Evolutionary conservation across 192 early-diverging fungal genomes (phyloP).

Genomic region (Gryganskiella cystojenkinii): DNA sequence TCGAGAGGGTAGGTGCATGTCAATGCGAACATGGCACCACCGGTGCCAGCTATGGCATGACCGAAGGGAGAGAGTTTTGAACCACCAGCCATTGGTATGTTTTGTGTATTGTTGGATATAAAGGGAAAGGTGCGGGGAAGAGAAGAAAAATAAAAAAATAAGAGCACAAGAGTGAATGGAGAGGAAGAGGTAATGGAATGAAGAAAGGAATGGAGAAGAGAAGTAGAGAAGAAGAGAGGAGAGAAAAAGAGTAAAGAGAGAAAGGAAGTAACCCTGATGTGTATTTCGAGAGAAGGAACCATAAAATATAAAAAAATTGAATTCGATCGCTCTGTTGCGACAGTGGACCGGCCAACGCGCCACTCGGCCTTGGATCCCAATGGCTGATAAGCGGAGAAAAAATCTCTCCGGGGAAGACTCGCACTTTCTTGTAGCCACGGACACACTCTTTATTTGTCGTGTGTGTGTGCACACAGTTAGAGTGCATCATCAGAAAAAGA

Average conservation of each 20-base stretch:
- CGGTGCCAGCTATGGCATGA: constrained; percentile 91
- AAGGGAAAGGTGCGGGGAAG: neutral
- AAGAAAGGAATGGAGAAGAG: neutral
- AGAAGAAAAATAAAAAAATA: constrained; percentile 2
- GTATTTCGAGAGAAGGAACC: too few species aligned
- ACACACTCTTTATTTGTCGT: constrained; percentile 7
- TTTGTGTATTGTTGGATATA: neutral
- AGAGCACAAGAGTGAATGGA: too few species aligned
- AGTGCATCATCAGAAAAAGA: too few species aligned
- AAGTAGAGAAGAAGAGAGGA: neutral
- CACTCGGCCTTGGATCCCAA: constrained; percentile 19
- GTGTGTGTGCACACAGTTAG: constrained; percentile 2
- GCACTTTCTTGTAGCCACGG: neutral
- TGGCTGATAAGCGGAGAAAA: neutral
- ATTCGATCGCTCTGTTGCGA: constrained; percentile 26
- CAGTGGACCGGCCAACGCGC: constrained; percentile 15
- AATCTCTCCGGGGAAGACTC: too few species aligned
- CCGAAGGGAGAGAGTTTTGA: constrained; percentile 82
- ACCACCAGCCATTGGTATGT: constrained; percentile 40
- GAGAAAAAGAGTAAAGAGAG: constrained; percentile 1
- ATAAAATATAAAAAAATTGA: neutral
- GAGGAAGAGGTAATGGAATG: neutral
- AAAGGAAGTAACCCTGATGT: too few species aligned
- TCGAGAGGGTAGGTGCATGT: constrained; percentile 95
- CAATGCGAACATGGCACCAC: constrained; percentile 93